Conservation (phyloP, 23 red algal genomes). For the Chondrus crispus region DNA sequence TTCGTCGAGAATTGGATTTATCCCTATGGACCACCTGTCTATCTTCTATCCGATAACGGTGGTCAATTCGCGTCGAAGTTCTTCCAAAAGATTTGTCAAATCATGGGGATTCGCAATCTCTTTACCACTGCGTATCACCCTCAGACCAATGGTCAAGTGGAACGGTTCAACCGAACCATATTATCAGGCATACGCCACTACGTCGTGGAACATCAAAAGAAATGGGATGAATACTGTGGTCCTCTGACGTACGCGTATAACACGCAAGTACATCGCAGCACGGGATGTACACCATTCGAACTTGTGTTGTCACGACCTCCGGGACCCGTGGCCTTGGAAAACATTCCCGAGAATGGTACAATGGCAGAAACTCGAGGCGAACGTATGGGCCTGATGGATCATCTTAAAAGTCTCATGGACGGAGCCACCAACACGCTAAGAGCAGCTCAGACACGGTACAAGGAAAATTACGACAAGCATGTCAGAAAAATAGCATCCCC, state of each 20-base stretch:
- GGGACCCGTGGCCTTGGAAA: background rate
- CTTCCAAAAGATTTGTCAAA: background rate
- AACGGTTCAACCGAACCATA: background rate
- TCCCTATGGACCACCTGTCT: background rate
- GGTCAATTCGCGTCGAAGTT: constrained; percentile 14
- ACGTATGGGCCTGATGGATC: too few species aligned
- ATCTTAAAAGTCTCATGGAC: too few species aligned
- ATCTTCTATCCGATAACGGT: background rate
- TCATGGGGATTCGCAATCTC: background rate
- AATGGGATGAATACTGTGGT: background rate
- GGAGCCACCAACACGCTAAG: too few species aligned
- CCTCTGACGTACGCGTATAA: background rate
- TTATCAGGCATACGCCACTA: background rate
- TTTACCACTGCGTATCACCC: constrained; percentile 22
- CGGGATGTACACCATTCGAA: background rate
- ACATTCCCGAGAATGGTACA: too few species aligned
- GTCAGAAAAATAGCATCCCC: too few species aligned
- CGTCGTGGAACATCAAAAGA: background rate
- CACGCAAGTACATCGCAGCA: background rate
- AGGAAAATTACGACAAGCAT: too few species aligned
- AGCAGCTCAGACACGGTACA: too few species aligned
- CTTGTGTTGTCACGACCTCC: background rate
- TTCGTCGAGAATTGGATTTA: background rate
- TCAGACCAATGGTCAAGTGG: constrained; percentile 36
- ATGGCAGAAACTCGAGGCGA: too few species aligned